Evolutionary conservation across 2,329 filamentous ascomycete species (phyloP), one percentile per base, ranked within the genome.

Genomic region (Colletotrichum lindemuthianum): DNA sequence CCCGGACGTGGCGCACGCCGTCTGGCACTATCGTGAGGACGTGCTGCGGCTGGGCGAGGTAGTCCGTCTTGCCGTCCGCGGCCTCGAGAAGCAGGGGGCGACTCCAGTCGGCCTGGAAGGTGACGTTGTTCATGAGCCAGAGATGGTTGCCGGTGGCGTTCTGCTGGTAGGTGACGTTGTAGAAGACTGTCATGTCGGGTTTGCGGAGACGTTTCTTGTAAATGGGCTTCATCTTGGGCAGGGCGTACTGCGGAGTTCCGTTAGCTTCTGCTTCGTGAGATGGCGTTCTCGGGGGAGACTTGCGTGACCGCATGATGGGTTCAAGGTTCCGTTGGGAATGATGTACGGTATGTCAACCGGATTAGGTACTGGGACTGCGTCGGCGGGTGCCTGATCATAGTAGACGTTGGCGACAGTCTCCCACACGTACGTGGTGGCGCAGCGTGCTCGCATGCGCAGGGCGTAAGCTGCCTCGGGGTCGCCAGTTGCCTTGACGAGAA

Each of bases 1-100:
- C 79, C 67, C 89, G 85, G n/a, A 89, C 79, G 6, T 63, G 53
- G 8, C 63, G 63, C n/a, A 55, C 60, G 2, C 52, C 44, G 8
- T 66, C 63, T 2, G 63, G 63, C 5, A 66, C 43, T 7, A 41
- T 59, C 6, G 59, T 15, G 6, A 66, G 41, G 10, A 66, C 51
- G 49, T 66, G 63, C 12, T 64, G 54, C 7, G 49, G 59, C 10
- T 59, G 36, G n/a, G 50, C 24, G 16, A 59, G 63, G 15, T 66
- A 64, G 9, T 63, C 33, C 1, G n/a, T 32, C 1, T 55, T 36
- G 3, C 53, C 63, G 24, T 50, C 63, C 2, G 39, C 53, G 1
- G 63, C 63, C 40, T 66, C 63, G 5, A 66, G 44, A 4, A 53
- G 36, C 9, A 66, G 40, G 6, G 63, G 63, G 6, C 63, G 63